Base-by-base conservation (phyloP, 2,329 filamentous ascomycete genomes). In the Cladosporium velox region DNA sequence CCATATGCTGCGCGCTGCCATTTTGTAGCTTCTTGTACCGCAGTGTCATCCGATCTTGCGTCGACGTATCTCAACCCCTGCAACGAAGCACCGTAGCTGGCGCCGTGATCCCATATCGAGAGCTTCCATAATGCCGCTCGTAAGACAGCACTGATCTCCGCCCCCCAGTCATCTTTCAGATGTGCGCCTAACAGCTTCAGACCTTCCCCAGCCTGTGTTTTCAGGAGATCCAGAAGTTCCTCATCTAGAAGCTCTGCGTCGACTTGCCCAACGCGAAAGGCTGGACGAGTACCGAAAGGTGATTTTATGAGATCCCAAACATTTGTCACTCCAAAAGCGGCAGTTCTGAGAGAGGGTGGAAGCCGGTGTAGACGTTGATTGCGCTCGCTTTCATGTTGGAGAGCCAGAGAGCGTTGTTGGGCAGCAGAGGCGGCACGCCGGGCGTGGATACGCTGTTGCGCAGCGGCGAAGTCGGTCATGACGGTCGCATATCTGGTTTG, bases 161-260 rank as follows among this genome's bases (percentile, higher is more conserved):
- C 85, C 15, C 89, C 88, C 88, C 92, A 97, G 74, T 96, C 91
- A 77, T 97, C 92, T 66, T 90, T 87, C 54, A 96, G 79, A 77
- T 93, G 87, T 18, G 84, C 89, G 57, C 90, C 90, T 71, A 93
- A 90, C 77, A 97, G 95, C 76, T 93, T 96, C 66, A 98, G 81
- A 14, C 89, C 95, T 70, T 97, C 92, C 70, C 88, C 90, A 35
- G 95, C 92, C 79, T 99, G 94, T 6, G 86, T 87, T 75, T 91
- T 93, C 67, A 99, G 82, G 70, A 98, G 84, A n/a, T 87, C 87
- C 28, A 98, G 84, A 55, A 99, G 84, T 80, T 98, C 95, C 75
- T 97, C 92, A 78, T 99, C 95, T 21, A 99, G 85, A 59, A 99
- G 83, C 78, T 98, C 95, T 44, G 95, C 93, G 78, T 99, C 95